Evolutionary conservation across 495 filamentous ascomycete species (phyloP).

Genomic region (Daldinia vernicosa): DNA sequence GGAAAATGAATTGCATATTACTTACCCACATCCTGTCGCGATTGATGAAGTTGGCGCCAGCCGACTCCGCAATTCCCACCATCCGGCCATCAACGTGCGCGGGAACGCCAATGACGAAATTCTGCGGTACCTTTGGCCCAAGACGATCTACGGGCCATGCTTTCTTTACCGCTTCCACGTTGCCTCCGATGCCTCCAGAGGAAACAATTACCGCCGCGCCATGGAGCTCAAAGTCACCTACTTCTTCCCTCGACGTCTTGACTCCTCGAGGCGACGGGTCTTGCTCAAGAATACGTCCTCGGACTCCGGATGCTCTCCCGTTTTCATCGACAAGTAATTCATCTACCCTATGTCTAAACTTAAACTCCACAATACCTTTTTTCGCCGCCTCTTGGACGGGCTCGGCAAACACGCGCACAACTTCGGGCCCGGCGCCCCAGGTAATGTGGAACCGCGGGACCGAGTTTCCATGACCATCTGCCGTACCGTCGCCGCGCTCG

Average conservation of each 20-base stretch:
- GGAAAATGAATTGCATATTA: neutral
- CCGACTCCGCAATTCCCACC: constrained; percentile 57
- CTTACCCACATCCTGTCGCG: constrained; percentile 58
- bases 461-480: constrained; percentile 61
- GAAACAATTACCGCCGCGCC: constrained; percentile 57
- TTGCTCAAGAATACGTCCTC: constrained; percentile 55
- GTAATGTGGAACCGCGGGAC: constrained; percentile 62
- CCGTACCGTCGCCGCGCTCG: constrained; percentile 58
- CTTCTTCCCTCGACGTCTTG: constrained; percentile 50
- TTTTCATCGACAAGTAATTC: constrained; percentile 58
- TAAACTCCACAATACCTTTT: constrained; percentile 59
- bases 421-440: constrained; percentile 63
- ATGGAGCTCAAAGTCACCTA: constrained; percentile 56
- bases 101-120: constrained; percentile 62
- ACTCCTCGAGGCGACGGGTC: constrained; percentile 55
- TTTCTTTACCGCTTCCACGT: constrained; percentile 60
- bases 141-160: constrained; percentile 58
- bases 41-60: constrained; percentile 59
- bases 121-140: constrained; percentile 55
- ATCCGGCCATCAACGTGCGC: constrained; percentile 63
- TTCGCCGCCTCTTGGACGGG: constrained; percentile 56
- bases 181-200: constrained; percentile 60
- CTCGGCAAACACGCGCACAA: constrained; percentile 60
- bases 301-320: constrained; percentile 57
- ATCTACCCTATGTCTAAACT: constrained; percentile 59